A percentile compares a stretch with the other conserved stretches of the same genome.
Conservation (phyloP, 371 early-diverging fungal genomes). For the Mucor velutinosus region DNA sequence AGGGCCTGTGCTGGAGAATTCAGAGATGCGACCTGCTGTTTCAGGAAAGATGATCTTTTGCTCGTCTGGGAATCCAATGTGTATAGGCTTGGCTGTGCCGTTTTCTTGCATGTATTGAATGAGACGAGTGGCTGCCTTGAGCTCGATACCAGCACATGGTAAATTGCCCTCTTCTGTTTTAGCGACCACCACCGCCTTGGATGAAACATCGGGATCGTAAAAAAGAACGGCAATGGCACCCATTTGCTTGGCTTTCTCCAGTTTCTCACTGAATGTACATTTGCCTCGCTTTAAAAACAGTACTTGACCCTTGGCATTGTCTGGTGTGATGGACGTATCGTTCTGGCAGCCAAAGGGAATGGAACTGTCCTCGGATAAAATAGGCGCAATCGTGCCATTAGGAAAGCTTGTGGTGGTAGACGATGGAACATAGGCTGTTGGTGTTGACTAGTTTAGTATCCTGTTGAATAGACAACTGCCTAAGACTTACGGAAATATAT, state of each 20-base stretch:
- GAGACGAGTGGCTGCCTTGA: slow-evolving; percentile 23
- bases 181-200: background rate
- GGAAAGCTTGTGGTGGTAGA: slow-evolving; percentile 23
- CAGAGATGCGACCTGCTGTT: slow-evolving; percentile 46
- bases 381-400: slow-evolving; percentile 28
- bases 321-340: slow-evolving; percentile 29
- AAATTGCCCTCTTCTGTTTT: slow-evolving; percentile 22
- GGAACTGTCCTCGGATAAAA: slow-evolving; percentile 1
- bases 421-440: slow-evolving; percentile 35
- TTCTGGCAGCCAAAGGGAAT: slow-evolving; percentile 20
- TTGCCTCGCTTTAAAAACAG: slow-evolving; percentile 51
- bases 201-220: slow-evolving; percentile 30
- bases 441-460: background rate
- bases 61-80: slow-evolving; percentile 18
- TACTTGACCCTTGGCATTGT: slow-evolving; percentile 32
- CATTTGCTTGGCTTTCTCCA: slow-evolving; percentile 31
- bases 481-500: slow-evolving; percentile 27
- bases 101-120: slow-evolving; percentile 7
- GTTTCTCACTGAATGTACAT: slow-evolving; percentile 57
- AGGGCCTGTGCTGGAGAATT: slow-evolving; percentile 55
- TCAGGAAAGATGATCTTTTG: slow-evolving; percentile 11
- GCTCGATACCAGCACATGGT: slow-evolving; percentile 46
- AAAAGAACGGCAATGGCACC: slow-evolving; percentile 60
- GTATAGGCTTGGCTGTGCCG: background rate
- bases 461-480: background rate